phyloP scores from a whole-genome alignment of 2,329 filamentous ascomycete genomes.

The Thelonectria rubi region DNA sequence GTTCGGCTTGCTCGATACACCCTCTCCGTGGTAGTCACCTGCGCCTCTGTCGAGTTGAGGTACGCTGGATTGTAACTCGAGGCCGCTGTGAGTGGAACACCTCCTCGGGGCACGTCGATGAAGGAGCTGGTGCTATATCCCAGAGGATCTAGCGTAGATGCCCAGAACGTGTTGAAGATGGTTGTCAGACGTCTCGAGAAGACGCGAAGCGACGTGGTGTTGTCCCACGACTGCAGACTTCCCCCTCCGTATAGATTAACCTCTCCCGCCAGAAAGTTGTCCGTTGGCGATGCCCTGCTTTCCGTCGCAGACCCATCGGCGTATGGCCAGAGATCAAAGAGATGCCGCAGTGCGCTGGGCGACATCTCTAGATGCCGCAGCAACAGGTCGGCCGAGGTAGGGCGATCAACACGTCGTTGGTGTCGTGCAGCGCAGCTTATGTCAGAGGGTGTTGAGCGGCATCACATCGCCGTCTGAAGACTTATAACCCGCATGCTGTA shows the following conservation, averaged over 20 bases:
- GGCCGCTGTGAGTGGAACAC: background rate
- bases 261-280: constrained; percentile 1
- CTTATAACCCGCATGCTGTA: background rate
- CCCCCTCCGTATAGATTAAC: background rate
- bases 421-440: background rate
- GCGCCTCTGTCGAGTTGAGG: no score
- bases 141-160: constrained; percentile 7
- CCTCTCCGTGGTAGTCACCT: no score
- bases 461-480: background rate
- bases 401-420: constrained; percentile 11
- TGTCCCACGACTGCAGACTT: background rate
- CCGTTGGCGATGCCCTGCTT: no score
- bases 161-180: constrained; percentile 22
- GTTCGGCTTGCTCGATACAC: constrained; percentile 9
- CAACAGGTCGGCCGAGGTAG: no score
- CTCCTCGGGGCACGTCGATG: background rate
- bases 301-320: no score
- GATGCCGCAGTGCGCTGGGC: no score
- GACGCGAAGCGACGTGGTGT: no score
- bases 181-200: constrained; percentile 22
- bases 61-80: no score
- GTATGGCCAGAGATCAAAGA: no score
- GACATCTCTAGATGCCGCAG: no score
- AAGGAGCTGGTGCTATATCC: constrained; percentile 1
- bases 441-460: background rate